These are phyloP conservation scores for Omphalea diandra DNA, from an alignment of 441 rosid species.

Conservation along the genomic window DNA sequence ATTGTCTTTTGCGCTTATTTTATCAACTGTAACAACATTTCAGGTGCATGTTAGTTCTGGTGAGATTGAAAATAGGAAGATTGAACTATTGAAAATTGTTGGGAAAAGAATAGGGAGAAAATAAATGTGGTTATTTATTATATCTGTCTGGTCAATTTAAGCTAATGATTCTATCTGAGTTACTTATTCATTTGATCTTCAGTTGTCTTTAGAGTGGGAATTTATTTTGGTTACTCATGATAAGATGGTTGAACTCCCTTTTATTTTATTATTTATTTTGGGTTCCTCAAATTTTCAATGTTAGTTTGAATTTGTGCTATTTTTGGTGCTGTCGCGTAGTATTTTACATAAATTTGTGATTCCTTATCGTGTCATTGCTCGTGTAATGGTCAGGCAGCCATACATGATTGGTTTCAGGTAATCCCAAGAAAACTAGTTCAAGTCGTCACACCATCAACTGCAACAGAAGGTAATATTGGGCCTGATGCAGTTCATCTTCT, in stretches of 20 bases:
- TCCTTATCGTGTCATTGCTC: conserved; percentile 6
- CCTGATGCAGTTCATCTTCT: conserved; percentile 96
- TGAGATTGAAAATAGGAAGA: conserved; percentile 6
- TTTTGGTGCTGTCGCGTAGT: not conserved
- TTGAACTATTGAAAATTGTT: not conserved
- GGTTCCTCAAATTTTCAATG: not conserved
- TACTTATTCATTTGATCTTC: not conserved
- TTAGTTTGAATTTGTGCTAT: conserved; percentile 10
- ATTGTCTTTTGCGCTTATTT: not conserved
- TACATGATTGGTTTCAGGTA: conserved; percentile 51
- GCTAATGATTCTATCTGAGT: not conserved
- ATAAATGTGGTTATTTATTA: not conserved
- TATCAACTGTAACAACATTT: not conserved
- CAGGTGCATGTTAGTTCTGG: not conserved
- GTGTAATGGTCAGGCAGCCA: conserved; percentile 18
- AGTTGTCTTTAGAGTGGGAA: not conserved
- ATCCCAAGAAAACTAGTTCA: conserved; percentile 73
- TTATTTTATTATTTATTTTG: not conserved
- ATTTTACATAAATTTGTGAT: not conserved
- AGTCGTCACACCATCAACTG: conserved; percentile 83
- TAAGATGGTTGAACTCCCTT: not conserved
- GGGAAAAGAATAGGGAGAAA: not conserved
- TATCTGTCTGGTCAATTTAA: not conserved
- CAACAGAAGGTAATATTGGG: conserved; percentile 68
- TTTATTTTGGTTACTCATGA: not conserved